phyloP scores from a whole-genome alignment of 768 basidiomycete species.

The Russula sp. region DNA sequence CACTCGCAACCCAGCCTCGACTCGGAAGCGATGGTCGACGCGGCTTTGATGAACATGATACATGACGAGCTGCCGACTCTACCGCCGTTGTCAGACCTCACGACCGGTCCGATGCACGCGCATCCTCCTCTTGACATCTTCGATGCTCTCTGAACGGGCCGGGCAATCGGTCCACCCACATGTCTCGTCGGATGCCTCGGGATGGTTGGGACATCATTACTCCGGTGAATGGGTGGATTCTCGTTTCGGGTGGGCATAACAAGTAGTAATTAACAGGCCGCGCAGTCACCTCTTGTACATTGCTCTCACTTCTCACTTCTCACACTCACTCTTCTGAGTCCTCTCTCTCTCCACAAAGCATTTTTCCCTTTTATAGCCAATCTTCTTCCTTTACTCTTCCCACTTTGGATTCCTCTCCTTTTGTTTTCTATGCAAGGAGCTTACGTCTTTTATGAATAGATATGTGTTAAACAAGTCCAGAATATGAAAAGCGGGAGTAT shows the following conservation, averaged over 20 bases:
- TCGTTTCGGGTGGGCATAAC: background rate
- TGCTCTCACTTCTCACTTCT: background rate
- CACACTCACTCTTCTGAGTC: background rate
- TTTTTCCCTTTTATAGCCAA: background rate
- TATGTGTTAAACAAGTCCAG: background rate
- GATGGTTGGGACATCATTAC: background rate
- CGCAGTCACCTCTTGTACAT: slow-evolving; percentile 13
- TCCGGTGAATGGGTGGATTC: background rate
- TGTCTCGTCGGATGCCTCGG: background rate
- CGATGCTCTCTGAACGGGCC: slow-evolving; percentile 20
- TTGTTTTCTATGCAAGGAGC: background rate
- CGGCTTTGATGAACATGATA: slow-evolving; percentile 4
- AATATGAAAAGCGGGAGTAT: background rate
- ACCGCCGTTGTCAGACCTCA: slow-evolving; percentile 12
- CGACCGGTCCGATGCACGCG: slow-evolving; percentile 21
- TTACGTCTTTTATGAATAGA: slow-evolving; percentile 16
- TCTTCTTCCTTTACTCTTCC: background rate
- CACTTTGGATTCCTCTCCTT: background rate
- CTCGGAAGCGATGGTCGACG: slow-evolving; percentile 19
- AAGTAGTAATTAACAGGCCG: slow-evolving; percentile 4
- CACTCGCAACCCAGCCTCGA: slow-evolving; percentile 17
- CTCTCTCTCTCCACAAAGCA: slow-evolving; percentile 4
- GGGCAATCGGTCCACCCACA: background rate
- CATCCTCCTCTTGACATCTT: slow-evolving; percentile 27
- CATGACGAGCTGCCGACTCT: slow-evolving; percentile 11